These are phyloP conservation scores for Yarrowia alimentaria DNA, from an alignment of 805 yeast species.

Conservation along the genomic window DNA sequence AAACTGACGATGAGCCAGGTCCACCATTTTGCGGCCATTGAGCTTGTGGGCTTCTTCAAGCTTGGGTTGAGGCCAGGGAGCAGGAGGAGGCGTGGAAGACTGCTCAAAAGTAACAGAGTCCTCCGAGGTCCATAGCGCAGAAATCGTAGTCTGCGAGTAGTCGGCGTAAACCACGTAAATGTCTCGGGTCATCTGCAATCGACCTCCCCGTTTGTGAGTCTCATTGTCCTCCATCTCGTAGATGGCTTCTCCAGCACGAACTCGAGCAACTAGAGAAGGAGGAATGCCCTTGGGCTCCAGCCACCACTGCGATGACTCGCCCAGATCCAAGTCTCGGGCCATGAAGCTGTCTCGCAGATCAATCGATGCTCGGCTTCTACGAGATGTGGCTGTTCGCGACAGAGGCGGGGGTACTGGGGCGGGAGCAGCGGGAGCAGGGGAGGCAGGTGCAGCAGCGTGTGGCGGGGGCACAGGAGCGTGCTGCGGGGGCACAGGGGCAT, in stretches of 20 bases:
- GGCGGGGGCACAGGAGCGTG: slow-evolving; percentile 28
- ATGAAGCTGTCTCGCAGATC: slow-evolving; percentile 18
- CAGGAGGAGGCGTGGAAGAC: slow-evolving; percentile 44
- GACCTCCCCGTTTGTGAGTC: slow-evolving; percentile 57
- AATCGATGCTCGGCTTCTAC: slow-evolving; percentile 12
- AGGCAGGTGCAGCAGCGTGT: slow-evolving; percentile 32
- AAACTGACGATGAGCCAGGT: slow-evolving; percentile 45
- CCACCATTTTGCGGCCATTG: slow-evolving; percentile 53
- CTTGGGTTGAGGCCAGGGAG: slow-evolving; percentile 47
- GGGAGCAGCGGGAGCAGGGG: slow-evolving; percentile 36
- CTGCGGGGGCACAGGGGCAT: slow-evolving; percentile 34
- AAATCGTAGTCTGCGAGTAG: slow-evolving; percentile 62
- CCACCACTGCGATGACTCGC: slow-evolving; percentile 64
- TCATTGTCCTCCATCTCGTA: slow-evolving; percentile 64
- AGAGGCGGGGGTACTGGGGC: slow-evolving; percentile 20
- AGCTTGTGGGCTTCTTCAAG: slow-evolving; percentile 51
- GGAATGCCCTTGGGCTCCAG: slow-evolving; percentile 55
- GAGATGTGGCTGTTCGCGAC: slow-evolving; percentile 11
- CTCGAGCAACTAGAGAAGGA: slow-evolving; percentile 43
- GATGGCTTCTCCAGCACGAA: slow-evolving; percentile 50
- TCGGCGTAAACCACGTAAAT: slow-evolving; percentile 72
- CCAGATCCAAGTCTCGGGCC: slow-evolving; percentile 41
- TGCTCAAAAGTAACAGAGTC: slow-evolving; percentile 45
- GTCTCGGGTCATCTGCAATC: slow-evolving; percentile 53
- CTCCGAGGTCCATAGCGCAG: slow-evolving; percentile 53